These are phyloP conservation scores for Novymonas esmeraldas DNA, from an alignment of 208 protist genomes.

Conservation along the genomic window DNA sequence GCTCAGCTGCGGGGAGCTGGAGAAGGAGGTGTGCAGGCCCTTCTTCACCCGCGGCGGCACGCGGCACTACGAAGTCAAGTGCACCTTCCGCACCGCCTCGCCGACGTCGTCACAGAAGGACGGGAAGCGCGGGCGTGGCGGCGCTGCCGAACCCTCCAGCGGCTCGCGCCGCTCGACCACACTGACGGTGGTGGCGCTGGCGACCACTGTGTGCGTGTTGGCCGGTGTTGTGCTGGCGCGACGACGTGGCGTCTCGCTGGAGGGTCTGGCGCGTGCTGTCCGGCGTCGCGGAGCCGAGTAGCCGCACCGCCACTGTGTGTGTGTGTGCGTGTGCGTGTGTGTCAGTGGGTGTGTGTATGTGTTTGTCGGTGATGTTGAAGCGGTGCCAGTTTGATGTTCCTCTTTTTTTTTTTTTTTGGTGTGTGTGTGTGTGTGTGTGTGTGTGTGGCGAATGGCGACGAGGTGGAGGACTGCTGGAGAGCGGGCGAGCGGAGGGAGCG, in stretches of 20 bases:
- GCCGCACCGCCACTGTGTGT: not conserved
- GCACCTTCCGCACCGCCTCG: slow-evolving; percentile 16
- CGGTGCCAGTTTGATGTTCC: no score
- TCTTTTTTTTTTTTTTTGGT: no score
- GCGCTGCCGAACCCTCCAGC: not conserved
- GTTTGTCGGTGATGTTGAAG: no score
- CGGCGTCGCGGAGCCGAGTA: no score
- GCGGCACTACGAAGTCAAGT: slow-evolving; percentile 42
- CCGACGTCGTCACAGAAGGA: slow-evolving; percentile 6
- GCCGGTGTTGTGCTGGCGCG: slow-evolving; percentile 4
- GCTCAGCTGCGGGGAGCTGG: slow-evolving; percentile 20
- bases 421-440: not conserved
- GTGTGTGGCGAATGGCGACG: no score
- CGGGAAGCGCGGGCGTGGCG: not conserved
- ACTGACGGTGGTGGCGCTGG: slow-evolving; percentile 1
- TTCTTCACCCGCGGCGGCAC: slow-evolving; percentile 37
- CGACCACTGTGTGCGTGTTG: not conserved
- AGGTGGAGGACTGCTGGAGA: no score
- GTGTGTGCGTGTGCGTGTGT: not conserved
- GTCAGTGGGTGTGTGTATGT: not conserved
- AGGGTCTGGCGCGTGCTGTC: not conserved
- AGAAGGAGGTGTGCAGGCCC: slow-evolving; percentile 40
- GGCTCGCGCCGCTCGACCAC: not conserved
- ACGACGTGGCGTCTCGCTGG: slow-evolving; percentile 2
- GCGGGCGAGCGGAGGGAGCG: no score